phyloP scores from a whole-genome alignment of 345 rosid species.

The Nasturtium officinale region DNA sequence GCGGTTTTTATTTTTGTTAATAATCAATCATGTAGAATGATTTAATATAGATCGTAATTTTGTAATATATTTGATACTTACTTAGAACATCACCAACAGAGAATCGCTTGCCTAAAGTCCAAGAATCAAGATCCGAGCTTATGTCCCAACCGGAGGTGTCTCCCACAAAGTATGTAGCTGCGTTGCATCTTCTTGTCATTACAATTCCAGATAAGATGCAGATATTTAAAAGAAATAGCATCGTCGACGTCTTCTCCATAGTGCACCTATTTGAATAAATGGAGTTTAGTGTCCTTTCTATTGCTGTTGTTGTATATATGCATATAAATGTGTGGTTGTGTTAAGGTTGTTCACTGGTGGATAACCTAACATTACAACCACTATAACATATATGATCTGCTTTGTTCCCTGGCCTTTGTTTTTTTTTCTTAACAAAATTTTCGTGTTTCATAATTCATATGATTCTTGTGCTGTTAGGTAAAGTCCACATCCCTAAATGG shows the following conservation, averaged over 20 bases:
- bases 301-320: slow-evolving; percentile 12
- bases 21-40: not conserved
- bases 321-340: not conserved
- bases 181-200: slow-evolving; percentile 45
- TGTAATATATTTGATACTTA: slow-evolving; percentile 38
- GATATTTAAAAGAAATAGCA: slow-evolving; percentile 41
- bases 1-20: not conserved
- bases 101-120: slow-evolving; percentile 70
- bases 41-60: not conserved
- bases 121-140: slow-evolving; percentile 70
- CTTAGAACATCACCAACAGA: slow-evolving; percentile 74
- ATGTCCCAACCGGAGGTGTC: slow-evolving; percentile 94
- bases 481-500: slow-evolving; percentile 27
- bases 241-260: slow-evolving; percentile 33
- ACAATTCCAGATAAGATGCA: slow-evolving; percentile 37
- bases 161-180: slow-evolving; percentile 73
- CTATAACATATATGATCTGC: slow-evolving; percentile 28
- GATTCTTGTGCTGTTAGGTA: slow-evolving; percentile 32
- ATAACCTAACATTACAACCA: slow-evolving; percentile 49
- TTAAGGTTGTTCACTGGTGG: slow-evolving; percentile 44
- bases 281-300: not conserved
- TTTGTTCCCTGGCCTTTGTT: slow-evolving; percentile 20
- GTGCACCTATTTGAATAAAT: not conserved
- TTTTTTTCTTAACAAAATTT: slow-evolving; percentile 1
- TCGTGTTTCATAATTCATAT: slow-evolving; percentile 35